phyloP scores from a whole-genome alignment of 148 eudicot species.

The Pharnaceum exiguum region DNA sequence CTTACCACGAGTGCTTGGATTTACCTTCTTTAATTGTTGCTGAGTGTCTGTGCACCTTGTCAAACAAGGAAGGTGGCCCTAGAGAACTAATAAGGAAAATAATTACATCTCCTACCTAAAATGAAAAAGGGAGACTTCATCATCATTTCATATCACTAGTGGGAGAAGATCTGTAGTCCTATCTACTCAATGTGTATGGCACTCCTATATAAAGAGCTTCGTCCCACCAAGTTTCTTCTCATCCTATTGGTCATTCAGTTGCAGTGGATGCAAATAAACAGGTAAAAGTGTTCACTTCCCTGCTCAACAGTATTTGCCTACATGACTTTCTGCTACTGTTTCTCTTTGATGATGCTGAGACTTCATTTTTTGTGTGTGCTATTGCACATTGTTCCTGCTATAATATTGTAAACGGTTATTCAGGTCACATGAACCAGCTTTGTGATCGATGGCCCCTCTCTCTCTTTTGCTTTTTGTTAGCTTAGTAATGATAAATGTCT shows the following conservation, averaged over 20 bases:
- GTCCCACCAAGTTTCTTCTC: not conserved
- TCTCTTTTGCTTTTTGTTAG: too few species aligned
- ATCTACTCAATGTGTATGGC: not conserved
- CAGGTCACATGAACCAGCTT: too few species aligned
- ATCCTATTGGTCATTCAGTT: not conserved
- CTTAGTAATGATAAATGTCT: too few species aligned
- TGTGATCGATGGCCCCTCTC: too few species aligned
- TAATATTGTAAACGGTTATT: too few species aligned
- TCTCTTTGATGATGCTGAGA: too few species aligned
- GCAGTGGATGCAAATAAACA: not conserved
- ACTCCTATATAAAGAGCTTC: slow-evolving; percentile 13
- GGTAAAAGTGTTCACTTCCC: slow-evolving; percentile 11
- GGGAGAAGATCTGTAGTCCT: not conserved
- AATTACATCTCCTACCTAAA: slow-evolving; percentile 15
- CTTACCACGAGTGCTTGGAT: slow-evolving; percentile 9
- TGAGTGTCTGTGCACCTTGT: not conserved
- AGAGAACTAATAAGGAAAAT: slow-evolving; percentile 1
- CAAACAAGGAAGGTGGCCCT: slow-evolving; percentile 12
- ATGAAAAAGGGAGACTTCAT: not conserved
- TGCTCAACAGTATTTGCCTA: not conserved
- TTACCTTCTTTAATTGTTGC: not conserved
- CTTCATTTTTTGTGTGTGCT: too few species aligned
- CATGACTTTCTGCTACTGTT: not conserved
- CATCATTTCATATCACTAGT: slow-evolving; percentile 10
- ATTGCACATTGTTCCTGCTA: too few species aligned